A percentile compares a stretch with the other conserved stretches of the same genome.
These are phyloP conservation scores for Glonium stellatum DNA, from an alignment of 495 filamentous ascomycete species.

Conservation along the genomic window DNA sequence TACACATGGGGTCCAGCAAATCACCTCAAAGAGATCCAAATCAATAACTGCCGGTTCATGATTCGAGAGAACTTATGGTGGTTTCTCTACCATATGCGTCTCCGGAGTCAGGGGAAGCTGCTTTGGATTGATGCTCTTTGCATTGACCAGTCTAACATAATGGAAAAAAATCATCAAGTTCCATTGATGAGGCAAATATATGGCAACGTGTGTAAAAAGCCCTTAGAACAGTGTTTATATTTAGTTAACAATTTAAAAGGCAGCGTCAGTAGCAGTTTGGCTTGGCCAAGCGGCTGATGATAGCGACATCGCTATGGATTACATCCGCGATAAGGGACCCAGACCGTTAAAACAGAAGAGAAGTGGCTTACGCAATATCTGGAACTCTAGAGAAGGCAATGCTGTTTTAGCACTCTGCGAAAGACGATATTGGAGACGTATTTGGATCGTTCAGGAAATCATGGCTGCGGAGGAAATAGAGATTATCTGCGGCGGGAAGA, in stretches of 20 bases:
- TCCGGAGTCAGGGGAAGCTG: not conserved
- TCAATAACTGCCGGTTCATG: not conserved
- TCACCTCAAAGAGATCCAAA: not conserved
- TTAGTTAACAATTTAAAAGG: no score
- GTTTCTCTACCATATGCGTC: slow-evolving; percentile 3
- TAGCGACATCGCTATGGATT: slow-evolving; percentile 1
- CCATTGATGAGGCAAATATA: slow-evolving; percentile 29
- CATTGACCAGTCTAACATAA: slow-evolving; percentile 23
- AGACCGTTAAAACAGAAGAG: no score
- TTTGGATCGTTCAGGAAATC: no score
- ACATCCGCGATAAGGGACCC: no score
- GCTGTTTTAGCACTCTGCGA: no score
- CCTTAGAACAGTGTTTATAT: no score
- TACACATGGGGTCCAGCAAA: slow-evolving; percentile 3
- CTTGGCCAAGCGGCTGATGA: not conserved
- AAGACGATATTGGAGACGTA: no score
- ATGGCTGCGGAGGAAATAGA: no score
- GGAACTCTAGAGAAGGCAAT: no score
- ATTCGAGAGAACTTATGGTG: slow-evolving; percentile 2
- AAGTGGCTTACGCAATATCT: no score
- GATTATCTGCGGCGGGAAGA: no score
- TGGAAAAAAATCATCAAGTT: slow-evolving; percentile 24
- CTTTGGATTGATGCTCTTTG: slow-evolving; percentile 31
- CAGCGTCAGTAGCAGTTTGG: not conserved
- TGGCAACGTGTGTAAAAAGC: not conserved